Evolutionary conservation across 2,329 filamentous ascomycete genomes (phyloP), one percentile per base, ranked within the genome.

Genomic region (Pseudogymnoascus sp.): DNA sequence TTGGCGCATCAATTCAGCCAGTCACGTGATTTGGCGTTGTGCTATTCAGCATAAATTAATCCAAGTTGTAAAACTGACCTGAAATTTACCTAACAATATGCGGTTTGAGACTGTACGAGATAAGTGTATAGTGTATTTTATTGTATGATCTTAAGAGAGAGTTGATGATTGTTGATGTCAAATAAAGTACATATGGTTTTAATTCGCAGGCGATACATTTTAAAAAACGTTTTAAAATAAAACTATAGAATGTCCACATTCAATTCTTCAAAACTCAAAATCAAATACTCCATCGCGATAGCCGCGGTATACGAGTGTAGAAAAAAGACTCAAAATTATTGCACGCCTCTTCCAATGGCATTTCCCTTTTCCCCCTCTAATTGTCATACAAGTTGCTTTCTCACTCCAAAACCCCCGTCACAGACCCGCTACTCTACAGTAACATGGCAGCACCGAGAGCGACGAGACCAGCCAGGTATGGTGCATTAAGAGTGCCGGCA

Each of bases 281-380:
- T 30, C 43, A 50, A 50, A 50, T 47, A 47, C 43, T 50, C 43
- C 43, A 30, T 50, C 43, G 43, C 43, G 43, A 50, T 50, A 50
- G 43, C 25, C 43, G 43, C 43, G 43, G 43, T 30, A 50, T 50
- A 50, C 43, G 43, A 50, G 43, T 50, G 43, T 50, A 50, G 43
- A 50, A 50, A 50, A 47, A 30, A 50, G 43, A 50, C 43, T 50
- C 43, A 50, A 50, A 50, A 50, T 50, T 50, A 50, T 50, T 30
- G 43, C 43, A 50, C 43, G 25, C 43, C 43, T 30, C 43, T 50
- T 50, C 43, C 25, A 8, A 16, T 9, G 43, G 22, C 25, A 20
- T 50, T 50, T 30, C n/a, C 25, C 25, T n/a, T 30, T 30, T 28
- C 38, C 43, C 43, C 20, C 25, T 50, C 43, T 50, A 50, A 50